Percentiles rank a stretch among this genome's conserved stretches.
These are phyloP conservation scores for Xylona heveae DNA, from an alignment of 495 filamentous ascomycete species.

Conservation along the genomic window DNA sequence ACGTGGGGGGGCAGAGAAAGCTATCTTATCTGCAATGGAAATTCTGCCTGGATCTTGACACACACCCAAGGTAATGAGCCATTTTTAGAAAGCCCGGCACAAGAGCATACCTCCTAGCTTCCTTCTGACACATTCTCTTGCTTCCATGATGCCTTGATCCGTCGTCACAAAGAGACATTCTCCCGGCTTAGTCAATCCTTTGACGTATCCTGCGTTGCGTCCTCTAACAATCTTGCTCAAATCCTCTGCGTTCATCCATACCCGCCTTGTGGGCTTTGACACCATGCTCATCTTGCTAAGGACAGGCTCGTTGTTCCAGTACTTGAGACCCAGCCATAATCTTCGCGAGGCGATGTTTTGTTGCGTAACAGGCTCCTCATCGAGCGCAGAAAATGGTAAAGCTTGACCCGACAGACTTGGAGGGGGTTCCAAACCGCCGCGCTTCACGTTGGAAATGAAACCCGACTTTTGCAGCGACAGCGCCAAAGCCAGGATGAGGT, in stretches of 20 bases:
- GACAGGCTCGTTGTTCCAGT: slow-evolving; percentile 75
- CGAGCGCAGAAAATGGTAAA: too few species aligned
- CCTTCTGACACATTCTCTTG: slow-evolving; percentile 68
- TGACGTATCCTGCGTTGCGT: slow-evolving; percentile 35
- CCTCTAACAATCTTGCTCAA: slow-evolving; percentile 47
- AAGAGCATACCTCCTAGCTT: slow-evolving; percentile 68
- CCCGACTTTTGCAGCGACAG: slow-evolving; percentile 65
- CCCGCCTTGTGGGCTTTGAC: slow-evolving; percentile 52
- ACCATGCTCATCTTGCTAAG: slow-evolving; percentile 46
- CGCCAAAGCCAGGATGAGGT: slow-evolving; percentile 54
- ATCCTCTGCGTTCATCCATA: slow-evolving; percentile 37
- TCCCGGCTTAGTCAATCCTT: slow-evolving; percentile 53
- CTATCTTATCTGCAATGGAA: too few species aligned
- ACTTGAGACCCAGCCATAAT: slow-evolving; percentile 87
- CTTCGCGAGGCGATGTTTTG: slow-evolving; percentile 57
- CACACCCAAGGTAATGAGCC: too few species aligned
- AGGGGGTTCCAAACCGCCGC: slow-evolving; percentile 48
- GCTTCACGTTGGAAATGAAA: slow-evolving; percentile 63
- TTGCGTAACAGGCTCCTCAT: slow-evolving; percentile 51
- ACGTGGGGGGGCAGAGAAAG: too few species aligned
- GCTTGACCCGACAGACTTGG: slow-evolving; percentile 15
- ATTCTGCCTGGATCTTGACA: too few species aligned
- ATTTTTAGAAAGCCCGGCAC: slow-evolving; percentile 41
- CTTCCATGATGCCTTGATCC: slow-evolving; percentile 62
- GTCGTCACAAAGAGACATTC: slow-evolving; percentile 71